A percentile compares a stretch with the other conserved stretches of the same genome.
Evolutionary conservation across 805 yeast genomes (phyloP).

Genomic region (Metschnikowia colocasiae): DNA sequence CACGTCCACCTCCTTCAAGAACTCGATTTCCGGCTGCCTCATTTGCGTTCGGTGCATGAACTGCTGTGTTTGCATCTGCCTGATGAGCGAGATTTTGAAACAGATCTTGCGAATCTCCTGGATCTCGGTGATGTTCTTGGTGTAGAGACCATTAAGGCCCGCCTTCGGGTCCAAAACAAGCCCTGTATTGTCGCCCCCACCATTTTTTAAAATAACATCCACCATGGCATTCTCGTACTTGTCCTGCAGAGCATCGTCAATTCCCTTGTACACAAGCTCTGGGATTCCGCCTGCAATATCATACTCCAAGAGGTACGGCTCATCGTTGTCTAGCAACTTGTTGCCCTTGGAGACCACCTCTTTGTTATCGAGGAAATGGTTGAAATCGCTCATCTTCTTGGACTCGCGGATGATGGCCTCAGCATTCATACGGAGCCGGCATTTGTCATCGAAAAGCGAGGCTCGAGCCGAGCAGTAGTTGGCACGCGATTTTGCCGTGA

Average conservation of each 20-base stretch:
- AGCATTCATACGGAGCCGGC: conserved; percentile 59
- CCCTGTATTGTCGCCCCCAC: conserved; percentile 16
- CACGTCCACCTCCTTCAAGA: conserved; percentile 65
- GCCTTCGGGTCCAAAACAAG: conserved; percentile 37
- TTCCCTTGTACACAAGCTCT: conserved; percentile 50
- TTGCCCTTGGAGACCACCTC: conserved; percentile 41
- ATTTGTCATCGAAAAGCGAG: conserved; percentile 55
- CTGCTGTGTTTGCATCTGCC: conserved; percentile 86
- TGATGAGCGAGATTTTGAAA: conserved; percentile 79
- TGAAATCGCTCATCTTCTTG: conserved; percentile 61
- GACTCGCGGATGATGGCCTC: conserved; percentile 68
- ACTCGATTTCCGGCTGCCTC: conserved; percentile 63
- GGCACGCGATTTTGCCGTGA: conserved; percentile 76
- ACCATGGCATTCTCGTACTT: conserved; percentile 34
- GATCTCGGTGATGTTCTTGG: conserved; percentile 68
- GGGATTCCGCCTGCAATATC: conserved; percentile 83
- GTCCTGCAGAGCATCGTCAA: conserved; percentile 42
- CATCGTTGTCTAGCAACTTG: conserved; percentile 51
- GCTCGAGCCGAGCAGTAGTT: conserved; percentile 68
- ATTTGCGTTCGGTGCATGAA: conserved; percentile 71
- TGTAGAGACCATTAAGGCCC: conserved; percentile 60
- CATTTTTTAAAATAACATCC: conserved; percentile 30
- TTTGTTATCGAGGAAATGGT: conserved; percentile 39
- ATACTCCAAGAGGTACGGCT: conserved; percentile 73
- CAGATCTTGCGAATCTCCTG: conserved; percentile 87